These are phyloP conservation scores for Hyphopichia homilentoma DNA, from an alignment of 805 yeast genomes.

Conservation along the genomic window DNA sequence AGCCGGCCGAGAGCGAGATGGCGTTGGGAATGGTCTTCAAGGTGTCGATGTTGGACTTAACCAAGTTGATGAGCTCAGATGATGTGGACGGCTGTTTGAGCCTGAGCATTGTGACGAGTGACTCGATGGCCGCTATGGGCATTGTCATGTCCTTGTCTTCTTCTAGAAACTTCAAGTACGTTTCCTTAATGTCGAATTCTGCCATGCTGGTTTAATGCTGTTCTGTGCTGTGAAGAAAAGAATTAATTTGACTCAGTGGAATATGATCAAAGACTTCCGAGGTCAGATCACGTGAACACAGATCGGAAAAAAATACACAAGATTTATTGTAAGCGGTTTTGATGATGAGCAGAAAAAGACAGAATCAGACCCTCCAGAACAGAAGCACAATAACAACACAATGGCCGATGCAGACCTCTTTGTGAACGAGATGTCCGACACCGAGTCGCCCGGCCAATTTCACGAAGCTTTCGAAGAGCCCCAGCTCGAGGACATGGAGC, in stretches of 20 bases:
- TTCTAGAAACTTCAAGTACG: conserved; percentile 73
- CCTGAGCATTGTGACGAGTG: conserved; percentile 77
- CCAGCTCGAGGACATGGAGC: conserved; percentile 6
- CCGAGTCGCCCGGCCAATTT: conserved; percentile 8
- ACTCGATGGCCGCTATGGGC: conserved; percentile 99
- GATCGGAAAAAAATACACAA: too few relatives aligned
- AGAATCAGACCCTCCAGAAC: too few relatives aligned
- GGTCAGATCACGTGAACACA: too few relatives aligned
- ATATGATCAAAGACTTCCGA: too few relatives aligned
- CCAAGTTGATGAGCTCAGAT: conserved; percentile 81
- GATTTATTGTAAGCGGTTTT: too few relatives aligned
- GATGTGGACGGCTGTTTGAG: conserved; percentile 89
- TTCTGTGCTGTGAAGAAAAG: too few relatives aligned
- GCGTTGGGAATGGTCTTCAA: conserved; percentile 88
- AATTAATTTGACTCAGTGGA: too few relatives aligned
- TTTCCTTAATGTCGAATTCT: conserved; percentile 71
- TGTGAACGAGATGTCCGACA: conserved; percentile 16
- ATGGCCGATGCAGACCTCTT: conserved; percentile 10
- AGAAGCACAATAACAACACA: too few relatives aligned
- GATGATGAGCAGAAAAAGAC: too few relatives aligned
- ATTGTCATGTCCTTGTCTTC: conserved; percentile 97
- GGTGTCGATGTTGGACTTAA: conserved; percentile 70
- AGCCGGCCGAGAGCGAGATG: conserved; percentile 92
- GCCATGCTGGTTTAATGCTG: too few relatives aligned
- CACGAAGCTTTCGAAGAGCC: conserved; percentile 10